Base-by-base conservation (phyloP, 352 stramenopile genomes). In the Globisporangium lucens region DNA sequence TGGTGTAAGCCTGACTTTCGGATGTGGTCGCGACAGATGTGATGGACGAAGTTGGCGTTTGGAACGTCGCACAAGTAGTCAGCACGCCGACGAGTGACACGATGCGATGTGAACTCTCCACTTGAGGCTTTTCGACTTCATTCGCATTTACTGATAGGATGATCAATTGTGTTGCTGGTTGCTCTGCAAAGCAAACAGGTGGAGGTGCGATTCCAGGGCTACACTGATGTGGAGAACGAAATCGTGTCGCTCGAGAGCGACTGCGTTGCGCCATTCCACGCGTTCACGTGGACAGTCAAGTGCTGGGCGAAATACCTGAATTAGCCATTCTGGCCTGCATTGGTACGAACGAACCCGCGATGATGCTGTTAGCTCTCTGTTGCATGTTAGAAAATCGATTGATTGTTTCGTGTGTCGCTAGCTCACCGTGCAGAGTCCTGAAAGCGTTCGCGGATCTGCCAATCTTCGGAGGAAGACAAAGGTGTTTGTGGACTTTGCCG, bases 301-400 rank as follows among this genome's bases (percentile, higher is more conserved):
- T 88, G 82, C 69, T 93, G 82, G 82, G 82, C 83, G 51, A 88
- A 85, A 62, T 90, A 90, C 64, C 69, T 82, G 3, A 92, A 90
- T 51, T 90, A 79, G 78, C 82, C 82, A 2, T 72, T 82, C 47
- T 92, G 80, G 84, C 82, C 84, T 0, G 83, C 80, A 2, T 9
- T 92, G 47, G 84, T 90, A 49, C 24, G 71, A 67, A 3, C 47
- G 6, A 33, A 33, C 30, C 30, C 30, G 30, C 3, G 30, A 33
- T 33, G 30, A 33, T 33, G 30, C 30, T 33, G 2, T 33, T 33
- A 33, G 30, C 30, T 33, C 30, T 33, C 30, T 33, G 3, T 33
- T 33, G 30, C 30, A 33, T 33, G 30, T 33, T 33, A 33, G 30
- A 33, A 33, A 33, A 33, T 33, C 30, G 3, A 33, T 33, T 33